Percentiles rank a stretch among this genome's conserved stretches.
Evolutionary conservation across 345 rosid genomes (phyloP).

Genomic region (Luvunga scandens): DNA sequence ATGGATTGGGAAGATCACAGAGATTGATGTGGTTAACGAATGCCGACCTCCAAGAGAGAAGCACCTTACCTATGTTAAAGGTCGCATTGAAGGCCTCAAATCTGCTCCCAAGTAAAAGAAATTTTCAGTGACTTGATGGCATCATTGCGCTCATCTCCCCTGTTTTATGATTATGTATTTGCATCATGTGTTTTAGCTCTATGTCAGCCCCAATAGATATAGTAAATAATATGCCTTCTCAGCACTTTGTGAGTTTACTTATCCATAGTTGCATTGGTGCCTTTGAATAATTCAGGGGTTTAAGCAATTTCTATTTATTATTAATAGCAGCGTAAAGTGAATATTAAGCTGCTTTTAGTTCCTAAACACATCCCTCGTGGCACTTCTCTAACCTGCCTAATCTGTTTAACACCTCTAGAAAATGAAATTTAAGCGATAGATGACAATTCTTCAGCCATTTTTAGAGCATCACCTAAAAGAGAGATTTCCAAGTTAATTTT

Average conservation of each 20-base stretch:
- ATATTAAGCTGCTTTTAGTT: too few relatives aligned
- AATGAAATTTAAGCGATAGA: too few relatives aligned
- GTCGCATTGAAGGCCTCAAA: background rate
- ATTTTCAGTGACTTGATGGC: background rate
- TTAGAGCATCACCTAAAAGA: too few relatives aligned
- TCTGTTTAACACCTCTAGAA: too few relatives aligned
- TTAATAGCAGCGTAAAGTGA: too few relatives aligned
- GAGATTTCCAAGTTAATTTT: too few relatives aligned
- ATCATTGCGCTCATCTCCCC: background rate
- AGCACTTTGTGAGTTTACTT: background rate
- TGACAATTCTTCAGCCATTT: constrained; percentile 5
- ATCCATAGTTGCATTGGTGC: background rate
- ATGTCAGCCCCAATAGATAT: background rate
- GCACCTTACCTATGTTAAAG: constrained; percentile 6
- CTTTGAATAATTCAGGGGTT: too few relatives aligned
- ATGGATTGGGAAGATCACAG: constrained; percentile 21
- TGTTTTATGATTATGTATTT: background rate
- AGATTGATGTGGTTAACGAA: constrained; percentile 9
- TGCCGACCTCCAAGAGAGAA: constrained; percentile 21
- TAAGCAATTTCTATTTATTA: too few relatives aligned
- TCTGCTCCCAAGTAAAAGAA: background rate
- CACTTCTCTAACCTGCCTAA: too few relatives aligned
- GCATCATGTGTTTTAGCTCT: background rate
- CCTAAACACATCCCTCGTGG: too few relatives aligned
- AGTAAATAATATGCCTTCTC: background rate